Evolutionary conservation across 139 green algal species (phyloP).

Genomic region (Coccomyxa sp.): DNA sequence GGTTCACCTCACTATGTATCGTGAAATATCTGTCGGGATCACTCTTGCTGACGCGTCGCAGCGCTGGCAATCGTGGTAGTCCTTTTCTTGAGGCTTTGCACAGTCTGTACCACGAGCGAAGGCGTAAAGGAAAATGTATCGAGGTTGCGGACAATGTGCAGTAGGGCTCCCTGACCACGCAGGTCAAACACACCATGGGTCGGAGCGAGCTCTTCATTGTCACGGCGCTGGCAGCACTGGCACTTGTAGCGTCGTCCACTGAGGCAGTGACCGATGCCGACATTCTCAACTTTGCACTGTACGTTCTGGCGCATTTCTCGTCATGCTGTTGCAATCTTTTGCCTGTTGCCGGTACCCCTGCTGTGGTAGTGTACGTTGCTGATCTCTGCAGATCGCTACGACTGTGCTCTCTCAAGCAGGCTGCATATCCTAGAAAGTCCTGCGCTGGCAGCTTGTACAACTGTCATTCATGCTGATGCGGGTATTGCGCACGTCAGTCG

Average conservation of each 20-base stretch:
- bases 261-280: neutral
- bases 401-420: neutral
- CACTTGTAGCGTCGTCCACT: neutral
- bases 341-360: neutral
- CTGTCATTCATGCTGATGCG: neutral
- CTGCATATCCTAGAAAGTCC: neutral
- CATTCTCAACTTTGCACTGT: neutral
- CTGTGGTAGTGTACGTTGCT: neutral
- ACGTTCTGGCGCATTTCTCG: neutral
- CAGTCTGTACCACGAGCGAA: neutral
- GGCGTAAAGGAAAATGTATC: neutral
- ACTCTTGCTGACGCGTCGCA: neutral
- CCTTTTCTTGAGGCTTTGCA: neutral
- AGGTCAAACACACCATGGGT: neutral
- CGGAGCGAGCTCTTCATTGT: conserved; percentile 1
- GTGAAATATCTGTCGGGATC: neutral
- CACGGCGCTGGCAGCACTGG: neutral
- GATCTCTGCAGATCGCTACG: neutral
- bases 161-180: neutral
- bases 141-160: neutral
- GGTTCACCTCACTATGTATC: neutral
- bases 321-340: neutral
- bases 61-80: neutral
- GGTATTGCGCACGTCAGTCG: neutral
- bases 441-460: neutral